Base-by-base conservation (phyloP, 352 stramenopile species). In the Aphanomyces invadans region DNA sequence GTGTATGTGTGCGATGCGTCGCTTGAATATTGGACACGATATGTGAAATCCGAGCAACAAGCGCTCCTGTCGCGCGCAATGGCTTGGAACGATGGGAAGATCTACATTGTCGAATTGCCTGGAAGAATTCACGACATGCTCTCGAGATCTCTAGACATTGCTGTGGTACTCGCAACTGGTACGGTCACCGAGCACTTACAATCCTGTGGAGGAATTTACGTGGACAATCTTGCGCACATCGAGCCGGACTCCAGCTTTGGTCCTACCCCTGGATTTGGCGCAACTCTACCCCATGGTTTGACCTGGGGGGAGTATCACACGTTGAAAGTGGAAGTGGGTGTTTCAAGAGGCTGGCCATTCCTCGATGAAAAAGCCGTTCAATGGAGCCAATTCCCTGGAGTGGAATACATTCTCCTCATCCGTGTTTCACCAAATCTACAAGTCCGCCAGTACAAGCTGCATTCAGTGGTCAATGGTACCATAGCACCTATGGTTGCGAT, bases 241-340 rank as follows among this genome's bases (percentile, higher is more conserved):
- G 65, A 71, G 56, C 65, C 65, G 0, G 56, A 71, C 60, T 60
- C 5, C 36, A 67, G 65, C 45, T 71, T 71, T 71, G 55, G 38
- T 44, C 65, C 54, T 39, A n/a, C 29, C 45, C 54, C 28, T 44
- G 46, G 10, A 52, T 45, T 65, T 69, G 67, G 67, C 23, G 59
- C 67, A 17, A 21, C 32, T 38, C 51, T 7, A 3, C 67, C 67
- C n/a, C 11, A 9, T 19, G 44, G 60, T 10, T 23, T 72, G 23
- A 26, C 52, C 33, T 69, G 61, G 60, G 2, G 15, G 0, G 71
- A 73, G 28, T 73, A 70, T 26, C 71, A 72, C 62, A 75, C 68
- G 4, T 32, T 73, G 23, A 73, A 73, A 56, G 51, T 73, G 0
- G 67, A 73, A 63, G 61, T 75, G 2, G 71, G 71, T 28, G 56